Base-by-base conservation (phyloP, 768 basidiomycete species). In the Boletus eberwhitei region DNA sequence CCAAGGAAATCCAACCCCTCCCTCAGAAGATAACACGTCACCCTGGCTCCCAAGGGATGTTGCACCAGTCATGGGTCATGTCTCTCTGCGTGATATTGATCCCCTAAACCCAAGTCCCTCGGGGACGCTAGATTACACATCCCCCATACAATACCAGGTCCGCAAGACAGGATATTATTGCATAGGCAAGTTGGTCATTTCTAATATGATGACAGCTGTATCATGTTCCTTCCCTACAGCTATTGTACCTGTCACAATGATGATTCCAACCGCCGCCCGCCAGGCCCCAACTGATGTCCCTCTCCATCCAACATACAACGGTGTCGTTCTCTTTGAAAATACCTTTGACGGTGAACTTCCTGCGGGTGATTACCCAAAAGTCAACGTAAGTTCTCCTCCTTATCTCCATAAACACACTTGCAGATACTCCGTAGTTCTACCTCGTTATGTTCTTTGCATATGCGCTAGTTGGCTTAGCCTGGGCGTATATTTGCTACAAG, bases 361-460 rank as follows among this genome's bases (percentile, higher is more conserved):
- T 13, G 94, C 95, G 7, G 82, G 90, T 6, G 97, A 99, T 69
- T 97, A 98, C 71, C 97, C 97, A 12, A 98, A 98, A 84, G 90
- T 98, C 69, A 87, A 84, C 54, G 94, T 97, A 69, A 63, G 90
- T 70, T 34, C 9, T n/a, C 44, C 19, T 44, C 19, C 22, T 48
- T 42, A 19, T 22, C 61, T 38, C 50, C 17, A 39, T 47, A 24
- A 26, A 31, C 40, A 32, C 19, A 37, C 35, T 41, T 47, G 1
- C 19, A 44, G 24, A 52, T 29, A 2, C 11, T 12, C 11, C 39
- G 26, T 37, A 95, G 93, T 97, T 97, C 72, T 97, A 97, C 73
- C 81, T 93, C 52, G 70, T 72, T 22, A 85, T 98, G 81, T 89
- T 90, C 70, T 64, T 93, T 37, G 73, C 87, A n/a, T 98, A 98